Base-by-base conservation (phyloP, 2,329 filamentous ascomycete genomes). In the Ceratocystis ficicola region DNA sequence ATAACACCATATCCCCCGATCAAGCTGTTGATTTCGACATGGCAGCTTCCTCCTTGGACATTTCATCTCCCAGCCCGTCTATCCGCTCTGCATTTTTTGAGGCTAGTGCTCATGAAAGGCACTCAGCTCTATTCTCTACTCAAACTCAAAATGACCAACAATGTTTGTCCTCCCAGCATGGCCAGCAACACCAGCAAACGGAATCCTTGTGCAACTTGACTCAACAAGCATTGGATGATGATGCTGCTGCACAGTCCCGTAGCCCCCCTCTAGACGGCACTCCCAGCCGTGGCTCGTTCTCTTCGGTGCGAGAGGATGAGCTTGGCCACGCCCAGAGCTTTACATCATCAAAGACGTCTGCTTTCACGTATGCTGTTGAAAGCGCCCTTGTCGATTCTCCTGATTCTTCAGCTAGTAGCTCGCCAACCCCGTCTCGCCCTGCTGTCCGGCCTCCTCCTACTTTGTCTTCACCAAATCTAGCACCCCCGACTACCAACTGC, bases 301-400 rank as follows among this genome's bases (percentile, higher is more conserved):
- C 83, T 36, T 85, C 83, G 59, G 82, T 85, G 67, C 78, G 83
- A 68, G 83, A 85, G 76, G 80, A 81, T 72, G 81, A 83, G 71
- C 77, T 79, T 70, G 80, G 81, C 68, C 74, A 85, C 36, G 79
- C 81, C 66, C 84, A 87, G 76, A 82, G 81, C 65, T 87, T 87
- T 69, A 86, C 83, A 62, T 79, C 79, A 65, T 81, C 82, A 72
- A 86, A 85, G 73, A 75, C 85, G 68, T 86, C 84, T 44, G 83
- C 81, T 65, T 85, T 84, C 71, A 77, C 77, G 59, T 74, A 76
- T 66, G 73, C 73, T 32, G 74, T 77, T 70, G 81, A 84, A 70
- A 78, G 80, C 65, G 79, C 76, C 60, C 72, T 81, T 68, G 77
- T 79, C 71, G 82, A 84, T 70, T 77, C 67, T 78, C 76, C 62